Conservation (phyloP, 78 protist species). For the Neovahlkampfia damariscottae region DNA sequence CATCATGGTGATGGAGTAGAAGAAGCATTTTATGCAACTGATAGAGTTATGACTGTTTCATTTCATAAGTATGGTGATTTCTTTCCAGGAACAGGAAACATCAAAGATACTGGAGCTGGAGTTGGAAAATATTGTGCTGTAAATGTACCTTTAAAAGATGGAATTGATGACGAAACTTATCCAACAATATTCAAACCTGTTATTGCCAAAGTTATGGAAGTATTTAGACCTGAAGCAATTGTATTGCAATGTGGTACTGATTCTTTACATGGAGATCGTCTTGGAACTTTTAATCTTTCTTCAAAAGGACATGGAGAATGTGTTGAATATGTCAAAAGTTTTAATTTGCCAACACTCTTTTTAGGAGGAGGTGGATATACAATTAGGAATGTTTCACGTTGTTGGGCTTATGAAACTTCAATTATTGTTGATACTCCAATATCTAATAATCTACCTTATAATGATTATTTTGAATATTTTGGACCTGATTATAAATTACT, state of each 20-base stretch:
- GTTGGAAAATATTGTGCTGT: constrained; percentile 77
- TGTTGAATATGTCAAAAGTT: constrained; percentile 61
- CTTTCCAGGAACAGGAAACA: constrained; percentile 96
- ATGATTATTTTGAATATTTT: constrained; percentile 88
- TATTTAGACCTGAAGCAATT: constrained; percentile 79
- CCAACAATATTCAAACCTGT: constrained; percentile 75
- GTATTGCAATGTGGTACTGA: constrained; percentile 98
- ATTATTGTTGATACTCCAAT: not conserved
- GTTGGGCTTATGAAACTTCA: constrained; percentile 76
- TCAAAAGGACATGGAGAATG: constrained; percentile 81
- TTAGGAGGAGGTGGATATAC: constrained; percentile 99
- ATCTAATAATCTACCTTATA: constrained; percentile 71
- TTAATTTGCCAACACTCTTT: constrained; percentile 76
- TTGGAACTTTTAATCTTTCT: constrained; percentile 93
- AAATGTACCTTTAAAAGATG: constrained; percentile 94
- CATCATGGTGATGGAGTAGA: constrained; percentile 98
- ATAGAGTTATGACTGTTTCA: constrained; percentile 90
- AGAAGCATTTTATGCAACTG: constrained; percentile 88
- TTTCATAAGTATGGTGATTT: constrained; percentile 91
- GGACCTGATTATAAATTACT: constrained; percentile 83
- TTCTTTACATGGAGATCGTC: constrained; percentile 90
- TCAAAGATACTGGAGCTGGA: constrained; percentile 75
- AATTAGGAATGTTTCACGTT: constrained; percentile 92
- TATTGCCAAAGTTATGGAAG: constrained; percentile 54
- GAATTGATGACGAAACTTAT: constrained; percentile 87